A percentile compares a stretch with the other conserved stretches of the same genome.
Conservation (phyloP, 1,139 yeast species). For the Candida smagusa region DNA sequence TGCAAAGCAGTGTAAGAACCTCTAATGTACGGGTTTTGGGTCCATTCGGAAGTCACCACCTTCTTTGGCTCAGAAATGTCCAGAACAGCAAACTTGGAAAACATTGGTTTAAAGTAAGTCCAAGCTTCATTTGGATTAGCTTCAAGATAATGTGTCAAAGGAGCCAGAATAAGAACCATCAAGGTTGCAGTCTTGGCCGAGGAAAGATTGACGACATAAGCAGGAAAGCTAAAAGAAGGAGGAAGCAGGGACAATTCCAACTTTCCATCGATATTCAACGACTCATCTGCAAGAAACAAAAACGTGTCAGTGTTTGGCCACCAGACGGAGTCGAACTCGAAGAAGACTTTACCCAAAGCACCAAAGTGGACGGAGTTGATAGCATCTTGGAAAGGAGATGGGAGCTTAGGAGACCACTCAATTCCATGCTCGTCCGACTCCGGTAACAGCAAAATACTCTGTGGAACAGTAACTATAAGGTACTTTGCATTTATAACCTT, state of each 20-base stretch:
- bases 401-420: constrained; percentile 59
- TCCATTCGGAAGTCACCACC: constrained; percentile 63
- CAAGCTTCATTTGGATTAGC: constrained; percentile 36
- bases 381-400: constrained; percentile 41
- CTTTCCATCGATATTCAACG: constrained; percentile 1
- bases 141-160: constrained; percentile 55
- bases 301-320: constrained; percentile 60
- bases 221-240: constrained; percentile 28
- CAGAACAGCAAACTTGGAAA: constrained; percentile 20
- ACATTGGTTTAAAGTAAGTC: constrained; percentile 37
- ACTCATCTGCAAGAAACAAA: constrained; percentile 38
- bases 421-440: constrained; percentile 40
- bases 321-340: constrained; percentile 66
- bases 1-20: constrained; percentile 75
- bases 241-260: constrained; percentile 15
- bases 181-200: constrained; percentile 30
- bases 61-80: constrained; percentile 41
- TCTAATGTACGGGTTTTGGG: constrained; percentile 60
- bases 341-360: constrained; percentile 70
- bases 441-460: constrained; percentile 54
- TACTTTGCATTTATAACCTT: constrained; percentile 39
- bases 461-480: constrained; percentile 72
- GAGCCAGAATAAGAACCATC: constrained; percentile 64
- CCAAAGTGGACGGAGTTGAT: constrained; percentile 59
- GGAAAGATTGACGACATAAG: constrained; percentile 30